phyloP scores from a whole-genome alignment of 805 yeast species.

The Candida nonsorbophila region DNA sequence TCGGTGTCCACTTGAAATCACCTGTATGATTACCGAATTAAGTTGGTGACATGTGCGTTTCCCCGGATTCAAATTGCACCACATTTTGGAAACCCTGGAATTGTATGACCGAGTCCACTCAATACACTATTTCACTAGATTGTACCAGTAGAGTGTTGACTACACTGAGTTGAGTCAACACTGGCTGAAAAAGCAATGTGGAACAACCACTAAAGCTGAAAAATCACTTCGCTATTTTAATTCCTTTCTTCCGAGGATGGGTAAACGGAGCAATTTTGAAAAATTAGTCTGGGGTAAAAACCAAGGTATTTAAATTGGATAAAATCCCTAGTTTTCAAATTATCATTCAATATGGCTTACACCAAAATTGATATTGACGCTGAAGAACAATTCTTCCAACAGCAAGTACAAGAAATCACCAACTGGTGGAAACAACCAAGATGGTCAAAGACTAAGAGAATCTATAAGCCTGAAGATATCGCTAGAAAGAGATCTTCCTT shows the following conservation, averaged over 20 bases:
- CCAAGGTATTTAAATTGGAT: conserved; percentile 4
- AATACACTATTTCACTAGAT: no score
- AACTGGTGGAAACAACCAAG: conserved; percentile 94
- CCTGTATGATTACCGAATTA: no score
- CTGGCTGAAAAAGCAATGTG: no score
- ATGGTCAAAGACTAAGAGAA: conserved; percentile 84
- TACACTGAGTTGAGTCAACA: no score
- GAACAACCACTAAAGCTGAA: no score
- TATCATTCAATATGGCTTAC: conserved; percentile 38
- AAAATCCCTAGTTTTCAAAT: conserved; percentile 1
- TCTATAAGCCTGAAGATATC: conserved; percentile 83
- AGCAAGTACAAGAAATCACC: conserved; percentile 67
- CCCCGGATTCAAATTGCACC: no score
- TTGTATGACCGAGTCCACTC: no score
- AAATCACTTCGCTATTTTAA: no score
- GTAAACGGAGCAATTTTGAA: conserved; percentile 4
- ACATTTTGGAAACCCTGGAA: no score
- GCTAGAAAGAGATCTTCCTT: conserved; percentile 83
- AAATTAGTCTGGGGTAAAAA: conserved; percentile 8
- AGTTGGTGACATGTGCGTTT: no score
- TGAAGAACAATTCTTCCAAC: conserved; percentile 61
- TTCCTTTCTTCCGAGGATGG: conserved; percentile 4
- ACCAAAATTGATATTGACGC: conserved; percentile 51
- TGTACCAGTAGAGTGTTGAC: no score
- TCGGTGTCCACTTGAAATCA: no score